Evolutionary conservation across 2,329 filamentous ascomycete species (phyloP), one percentile per base, ranked within the genome.

Genomic region (Alternaria sp.): DNA sequence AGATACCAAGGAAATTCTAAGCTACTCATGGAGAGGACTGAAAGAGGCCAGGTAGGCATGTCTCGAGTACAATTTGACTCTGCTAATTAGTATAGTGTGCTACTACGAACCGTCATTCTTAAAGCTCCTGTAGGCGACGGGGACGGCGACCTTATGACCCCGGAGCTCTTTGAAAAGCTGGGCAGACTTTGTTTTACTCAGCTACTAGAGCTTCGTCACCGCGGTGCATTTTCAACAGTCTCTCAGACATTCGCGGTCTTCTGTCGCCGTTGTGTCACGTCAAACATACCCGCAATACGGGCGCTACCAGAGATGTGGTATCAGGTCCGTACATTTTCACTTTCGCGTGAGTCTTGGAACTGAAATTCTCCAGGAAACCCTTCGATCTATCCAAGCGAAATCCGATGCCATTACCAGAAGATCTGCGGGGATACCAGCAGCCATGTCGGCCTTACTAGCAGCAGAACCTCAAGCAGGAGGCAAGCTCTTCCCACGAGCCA

Each of bases 1-100:
- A 2, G 89, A 90, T 51, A 93, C 92, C 0, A 98, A 97, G 72
- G 92, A 96, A 68, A 84, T 96, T 17, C 79, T 99, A 45, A 98
- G 94, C 65, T 99, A 95, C 76, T 97, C 93, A 62, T 99, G 97
- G 85, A 87, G 95, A 68, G 92, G 93, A 5, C 83, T 97, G n/a
- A 94, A 97, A 62, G 95, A 99, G 78, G 92, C 93, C 24, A 97
- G 92, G 90, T 92, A 80, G 60, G 78, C 37, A 13, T 14, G 31
- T 4, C 8, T 17, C 1, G 2, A 11, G 29, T 26, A 21, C 1
- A 26, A 9, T 14, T 10, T 21, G n/a, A 23, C n/a, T 23, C 11
- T 9, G 28, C 62, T 59, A 11, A 62, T 42, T 24, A 14, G 14
- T n/a, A 36, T 7, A 95, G 92, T 75, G 88, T 92, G 55, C 80